phyloP scores from a whole-genome alignment of 1,284 basidiomycete species.

The Coniophora puteana region DNA sequence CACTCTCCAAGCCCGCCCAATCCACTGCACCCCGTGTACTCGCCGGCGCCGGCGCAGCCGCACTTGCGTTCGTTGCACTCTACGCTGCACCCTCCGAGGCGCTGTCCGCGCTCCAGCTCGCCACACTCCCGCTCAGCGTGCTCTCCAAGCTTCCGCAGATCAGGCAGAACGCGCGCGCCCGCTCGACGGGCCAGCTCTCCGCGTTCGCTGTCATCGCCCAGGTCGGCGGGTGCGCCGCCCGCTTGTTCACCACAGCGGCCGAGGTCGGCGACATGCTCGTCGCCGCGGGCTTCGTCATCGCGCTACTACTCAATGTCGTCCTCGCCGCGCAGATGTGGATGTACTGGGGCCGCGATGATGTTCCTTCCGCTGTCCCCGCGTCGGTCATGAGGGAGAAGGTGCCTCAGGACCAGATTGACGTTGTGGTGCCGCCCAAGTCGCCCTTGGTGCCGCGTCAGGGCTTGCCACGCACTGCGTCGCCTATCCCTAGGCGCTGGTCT shows the following conservation, averaged over 20 bases:
- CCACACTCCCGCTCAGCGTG: slow-evolving; percentile 82
- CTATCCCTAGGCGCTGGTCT: slow-evolving; percentile 61
- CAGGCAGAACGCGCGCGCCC: slow-evolving; percentile 65
- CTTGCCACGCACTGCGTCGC: slow-evolving; percentile 36
- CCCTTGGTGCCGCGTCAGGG: slow-evolving; percentile 38
- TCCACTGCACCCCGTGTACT: slow-evolving; percentile 31
- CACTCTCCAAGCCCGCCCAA: slow-evolving; percentile 23
- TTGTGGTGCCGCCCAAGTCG: slow-evolving; percentile 35
- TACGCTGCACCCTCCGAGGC: slow-evolving; percentile 45
- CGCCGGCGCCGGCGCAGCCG: slow-evolving; percentile 35
- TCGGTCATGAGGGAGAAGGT: slow-evolving; percentile 22
- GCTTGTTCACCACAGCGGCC: slow-evolving; percentile 85
- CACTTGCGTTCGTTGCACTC: slow-evolving; percentile 42
- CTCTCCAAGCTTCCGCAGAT: slow-evolving; percentile 89
- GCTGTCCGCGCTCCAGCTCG: slow-evolving; percentile 67
- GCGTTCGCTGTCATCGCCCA: slow-evolving; percentile 85
- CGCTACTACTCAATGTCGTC: slow-evolving; percentile 75
- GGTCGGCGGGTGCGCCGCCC: slow-evolving; percentile 79
- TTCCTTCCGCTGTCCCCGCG: slow-evolving; percentile 18
- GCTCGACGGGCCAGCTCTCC: slow-evolving; percentile 87
- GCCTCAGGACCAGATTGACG: slow-evolving; percentile 35
- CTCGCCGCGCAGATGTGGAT: slow-evolving; percentile 78
- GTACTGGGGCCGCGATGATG: slow-evolving; percentile 70
- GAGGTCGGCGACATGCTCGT: slow-evolving; percentile 83
- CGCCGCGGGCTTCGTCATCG: slow-evolving; percentile 76